Evolutionary conservation across 1,284 basidiomycete species (phyloP), one percentile per base, ranked within the genome.

Genomic region (Leccinum griseonigrum): DNA sequence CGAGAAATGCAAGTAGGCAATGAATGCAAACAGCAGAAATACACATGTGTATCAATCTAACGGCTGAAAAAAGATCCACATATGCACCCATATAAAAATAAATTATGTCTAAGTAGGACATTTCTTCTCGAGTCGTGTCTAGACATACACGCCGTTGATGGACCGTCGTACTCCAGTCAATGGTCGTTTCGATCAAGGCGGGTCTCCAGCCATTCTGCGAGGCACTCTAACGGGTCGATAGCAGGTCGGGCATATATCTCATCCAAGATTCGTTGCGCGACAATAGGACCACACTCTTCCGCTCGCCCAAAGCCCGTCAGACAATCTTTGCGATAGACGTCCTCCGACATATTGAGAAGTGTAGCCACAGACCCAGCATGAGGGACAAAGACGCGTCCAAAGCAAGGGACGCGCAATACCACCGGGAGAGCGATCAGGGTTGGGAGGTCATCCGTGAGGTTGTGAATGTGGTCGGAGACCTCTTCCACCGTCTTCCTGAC

Each of bases 251-350:
- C 65, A 32, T 74, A 74, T 40, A 90, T 73, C 46, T 78, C 76
- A 52, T 85, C 80, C 29, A 85, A 73, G 46, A 89, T 78, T 34
- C 81, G 81, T 67, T 81, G 79, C 1, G 81, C 86, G 34, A 91
- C 83, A 11, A 82, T 75, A 18, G 75, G 74, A 53, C 85, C 85
- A 64, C 84, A 90, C 67, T 91, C 88, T 64, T 92, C 91, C 46
- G 90, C 91, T 56, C 89, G 79, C 13, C 86, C 85, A 70, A 91
- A 92, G 18, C 90, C 90, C 43, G 83, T 76, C 50, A 92, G 75
- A 72, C 86, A 92, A 43, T 83, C 82, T 63, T 78, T 81, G 57
- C 88, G 79, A 68, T 92, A 92, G 65, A 83, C 83, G 4, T 77
- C 80, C 67, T 88, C 88, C 0, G 80, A 69, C 16, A 91, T 69